phyloP scores from a whole-genome alignment of 2,329 filamentous ascomycete species.

The Cadophora sp. region DNA sequence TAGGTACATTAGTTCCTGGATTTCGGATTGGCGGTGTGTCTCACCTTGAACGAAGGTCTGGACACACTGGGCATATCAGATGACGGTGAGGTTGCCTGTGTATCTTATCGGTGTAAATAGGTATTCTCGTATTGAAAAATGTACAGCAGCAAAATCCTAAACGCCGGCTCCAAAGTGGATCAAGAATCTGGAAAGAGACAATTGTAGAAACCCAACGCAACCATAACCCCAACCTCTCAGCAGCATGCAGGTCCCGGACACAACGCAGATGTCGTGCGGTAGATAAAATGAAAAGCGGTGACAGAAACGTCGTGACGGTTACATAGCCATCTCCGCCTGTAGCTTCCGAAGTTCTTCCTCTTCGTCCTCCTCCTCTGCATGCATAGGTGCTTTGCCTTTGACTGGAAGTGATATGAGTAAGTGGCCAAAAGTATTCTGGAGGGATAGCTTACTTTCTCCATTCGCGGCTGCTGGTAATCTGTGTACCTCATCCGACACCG shows the following conservation, averaged over 20 bases:
- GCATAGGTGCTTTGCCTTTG: slow-evolving; percentile 56
- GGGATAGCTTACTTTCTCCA: slow-evolving; percentile 72
- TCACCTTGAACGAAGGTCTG: slow-evolving; percentile 13
- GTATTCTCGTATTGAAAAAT: slow-evolving; percentile 32
- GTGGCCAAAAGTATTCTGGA: slow-evolving; percentile 20
- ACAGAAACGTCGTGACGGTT: slow-evolving; percentile 38
- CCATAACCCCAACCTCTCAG: slow-evolving; percentile 36
- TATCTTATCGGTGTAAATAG: slow-evolving; percentile 26
- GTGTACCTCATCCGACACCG: slow-evolving; percentile 78
- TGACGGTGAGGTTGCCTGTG: background rate
- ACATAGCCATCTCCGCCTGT: slow-evolving; percentile 98
- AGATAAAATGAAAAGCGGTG: slow-evolving; percentile 31
- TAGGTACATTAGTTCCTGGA: slow-evolving; percentile 10
- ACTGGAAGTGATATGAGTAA: slow-evolving; percentile 46
- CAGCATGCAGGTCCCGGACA: slow-evolving; percentile 41
- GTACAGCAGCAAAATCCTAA: slow-evolving; percentile 40
- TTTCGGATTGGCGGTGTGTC: slow-evolving; percentile 5
- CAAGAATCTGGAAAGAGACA: slow-evolving; percentile 33
- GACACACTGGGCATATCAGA: slow-evolving; percentile 1
- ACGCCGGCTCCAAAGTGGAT: slow-evolving; percentile 39
- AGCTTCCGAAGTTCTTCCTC: slow-evolving; percentile 93
- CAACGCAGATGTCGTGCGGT: slow-evolving; percentile 27
- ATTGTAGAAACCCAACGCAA: slow-evolving; percentile 29
- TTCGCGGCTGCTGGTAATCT: slow-evolving; percentile 77
- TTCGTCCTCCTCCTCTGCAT: slow-evolving; percentile 85